Evolutionary conservation across 176 grass and related monocot genomes (phyloP).

Genomic region (Dendrocalamus sinicus): DNA sequence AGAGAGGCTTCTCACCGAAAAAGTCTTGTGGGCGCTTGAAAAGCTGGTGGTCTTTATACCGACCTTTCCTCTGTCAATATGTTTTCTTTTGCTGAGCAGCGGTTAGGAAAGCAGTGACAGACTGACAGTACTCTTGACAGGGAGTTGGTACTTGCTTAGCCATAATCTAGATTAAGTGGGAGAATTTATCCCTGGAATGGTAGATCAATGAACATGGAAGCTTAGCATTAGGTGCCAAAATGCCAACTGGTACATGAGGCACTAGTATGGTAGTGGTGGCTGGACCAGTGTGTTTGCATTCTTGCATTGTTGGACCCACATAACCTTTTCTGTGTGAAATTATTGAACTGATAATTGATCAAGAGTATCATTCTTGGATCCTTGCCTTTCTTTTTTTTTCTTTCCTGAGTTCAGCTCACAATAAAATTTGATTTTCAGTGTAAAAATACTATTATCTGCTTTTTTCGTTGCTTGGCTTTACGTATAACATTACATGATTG

Average conservation of each 20-base stretch:
- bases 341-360: constrained; percentile 60
- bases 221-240: constrained; percentile 55
- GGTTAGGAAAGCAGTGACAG: constrained; percentile 47
- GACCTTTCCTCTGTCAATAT: constrained; percentile 46
- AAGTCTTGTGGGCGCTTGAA: constrained; percentile 46
- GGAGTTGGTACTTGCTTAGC: constrained; percentile 36
- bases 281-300: constrained; percentile 55
- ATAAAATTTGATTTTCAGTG: constrained; percentile 33
- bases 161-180: constrained; percentile 20
- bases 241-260: constrained; percentile 56
- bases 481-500: constrained; percentile 46
- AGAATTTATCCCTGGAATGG: constrained; percentile 48
- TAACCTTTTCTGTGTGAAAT: constrained; percentile 58
- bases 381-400: not conserved
- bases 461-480: constrained; percentile 33
- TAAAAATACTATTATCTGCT: constrained; percentile 36
- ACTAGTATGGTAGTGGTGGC: constrained; percentile 54
- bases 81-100: constrained; percentile 55
- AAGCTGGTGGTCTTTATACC: constrained; percentile 65
- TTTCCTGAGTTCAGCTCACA: constrained; percentile 17
- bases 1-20: constrained; percentile 39
- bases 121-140: constrained; percentile 55
- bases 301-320: constrained; percentile 51
- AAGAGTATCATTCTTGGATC: constrained; percentile 46
- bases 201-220: constrained; percentile 53